A percentile compares a stretch with the other conserved stretches of the same genome.
phyloP scores from a whole-genome alignment of 345 rosid genomes.

The Eucalyptus pumila region DNA sequence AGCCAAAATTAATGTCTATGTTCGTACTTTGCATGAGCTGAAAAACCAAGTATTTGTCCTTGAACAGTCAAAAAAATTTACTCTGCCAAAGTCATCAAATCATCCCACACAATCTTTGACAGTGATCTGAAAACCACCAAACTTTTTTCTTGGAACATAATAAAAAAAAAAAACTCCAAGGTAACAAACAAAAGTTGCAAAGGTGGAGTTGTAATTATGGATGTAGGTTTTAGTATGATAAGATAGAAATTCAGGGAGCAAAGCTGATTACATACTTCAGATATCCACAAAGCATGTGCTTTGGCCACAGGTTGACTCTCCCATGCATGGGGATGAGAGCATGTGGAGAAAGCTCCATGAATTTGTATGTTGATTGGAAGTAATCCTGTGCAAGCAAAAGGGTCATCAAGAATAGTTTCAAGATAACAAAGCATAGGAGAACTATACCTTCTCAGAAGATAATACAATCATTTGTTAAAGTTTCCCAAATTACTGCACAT shows the following conservation, averaged over 20 bases:
- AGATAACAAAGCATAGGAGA: background rate
- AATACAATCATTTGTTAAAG: background rate
- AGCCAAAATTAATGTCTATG: background rate
- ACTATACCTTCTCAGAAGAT: background rate
- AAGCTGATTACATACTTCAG: constrained; percentile 39
- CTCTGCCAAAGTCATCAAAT: background rate
- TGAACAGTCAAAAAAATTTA: background rate
- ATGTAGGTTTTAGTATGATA: background rate
- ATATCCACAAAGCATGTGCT: constrained; percentile 75
- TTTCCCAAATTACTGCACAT: background rate
- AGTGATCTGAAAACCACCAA: background rate
- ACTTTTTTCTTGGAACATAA: background rate
- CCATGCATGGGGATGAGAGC: constrained; percentile 89
- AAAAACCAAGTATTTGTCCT: background rate
- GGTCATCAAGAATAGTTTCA: background rate
- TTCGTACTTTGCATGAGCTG: background rate
- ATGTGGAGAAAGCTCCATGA: constrained; percentile 80
- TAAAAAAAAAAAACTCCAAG: background rate
- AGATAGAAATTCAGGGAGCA: background rate
- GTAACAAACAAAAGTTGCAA: background rate
- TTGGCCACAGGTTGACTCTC: constrained; percentile 84
- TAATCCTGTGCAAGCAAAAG: constrained; percentile 45
- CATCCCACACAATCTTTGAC: background rate
- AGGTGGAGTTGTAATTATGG: background rate
- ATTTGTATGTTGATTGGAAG: constrained; percentile 67